Evolutionary conservation across 1,284 basidiomycete genomes (phyloP), one percentile per base, ranked within the genome.

Genomic region (Agroathelia rolfsii): DNA sequence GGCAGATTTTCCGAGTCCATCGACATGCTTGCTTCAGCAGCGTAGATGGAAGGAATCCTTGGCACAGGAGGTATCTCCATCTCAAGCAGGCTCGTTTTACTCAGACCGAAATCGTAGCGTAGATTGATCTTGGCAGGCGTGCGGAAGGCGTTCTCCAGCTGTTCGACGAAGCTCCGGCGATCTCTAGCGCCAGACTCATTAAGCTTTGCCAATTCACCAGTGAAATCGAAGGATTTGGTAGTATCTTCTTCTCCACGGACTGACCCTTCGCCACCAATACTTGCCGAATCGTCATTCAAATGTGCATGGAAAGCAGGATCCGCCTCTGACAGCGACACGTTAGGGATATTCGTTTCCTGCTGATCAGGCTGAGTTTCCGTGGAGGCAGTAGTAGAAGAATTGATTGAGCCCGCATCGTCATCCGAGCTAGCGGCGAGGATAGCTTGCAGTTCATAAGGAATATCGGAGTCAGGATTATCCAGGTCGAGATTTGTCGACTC

Each of bases 181-280:
- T 82, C 72, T 1, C 74, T 74, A 3, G 51, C 75, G 16, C 80
- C 79, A 5, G 70, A 75, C 44, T 77, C 73, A 36, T 78, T 78
- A 26, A 90, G 65, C 41, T 63, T 72, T 49, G 69, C 62, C 30
- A 86, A 60, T 52, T 89, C 87, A 14, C 73, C 77, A 0, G 86
- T 89, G 47, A 90, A 92, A 50, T 90, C 86, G 43, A 90, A 92
- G 1, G 79, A 83, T 45, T 71, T 75, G 54, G 78, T 80, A 1
- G 81, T 83, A 38, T 76, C 70, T 32, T 77, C 72, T 27, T 76
- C 72, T 26, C 31, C 31, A 11, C 7, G 13, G n/a, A n/a, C 10
- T 10, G 31, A 26, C 8, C 14, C 51, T 11, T n/a, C 9, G 9
- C 9, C 9, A n/a, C 22, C 22, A 24, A n/a, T n/a, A 9, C 22